phyloP scores from a whole-genome alignment of 2,329 filamentous ascomycete species.

The Magnaporthiopsis incrustans region DNA sequence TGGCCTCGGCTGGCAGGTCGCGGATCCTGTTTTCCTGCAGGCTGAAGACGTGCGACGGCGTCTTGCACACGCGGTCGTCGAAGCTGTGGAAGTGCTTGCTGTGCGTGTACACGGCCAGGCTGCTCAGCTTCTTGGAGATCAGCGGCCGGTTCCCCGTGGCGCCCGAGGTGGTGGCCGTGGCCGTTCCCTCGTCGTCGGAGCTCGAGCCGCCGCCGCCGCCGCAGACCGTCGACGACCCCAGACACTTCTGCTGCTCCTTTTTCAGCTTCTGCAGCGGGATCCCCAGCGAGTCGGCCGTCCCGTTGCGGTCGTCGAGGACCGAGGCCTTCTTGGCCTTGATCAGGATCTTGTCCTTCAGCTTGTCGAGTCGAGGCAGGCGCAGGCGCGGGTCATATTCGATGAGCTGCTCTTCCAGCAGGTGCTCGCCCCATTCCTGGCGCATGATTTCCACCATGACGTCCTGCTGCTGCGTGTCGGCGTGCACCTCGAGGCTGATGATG shows the following conservation, averaged over 20 bases:
- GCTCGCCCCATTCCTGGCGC: constrained; percentile 73
- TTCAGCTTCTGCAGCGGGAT: constrained; percentile 23
- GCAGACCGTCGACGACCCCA: constrained; percentile 9
- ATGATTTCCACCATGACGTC: constrained; percentile 91
- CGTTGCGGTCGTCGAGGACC: constrained; percentile 18
- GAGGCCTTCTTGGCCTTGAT: constrained; percentile 67
- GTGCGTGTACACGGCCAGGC: constrained; percentile 76
- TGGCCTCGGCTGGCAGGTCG: constrained; percentile 51
- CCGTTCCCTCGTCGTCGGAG: constrained; percentile 34
- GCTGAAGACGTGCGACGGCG: constrained; percentile 69
- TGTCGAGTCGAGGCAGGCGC: constrained; percentile 59
- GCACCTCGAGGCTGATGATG: constrained; percentile 88
- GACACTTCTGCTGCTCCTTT: constrained; percentile 25
- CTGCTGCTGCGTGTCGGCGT: constrained; percentile 75
- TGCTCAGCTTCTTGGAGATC: constrained; percentile 65
- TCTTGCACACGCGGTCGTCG: constrained; percentile 52
- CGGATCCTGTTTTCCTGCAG: constrained; percentile 73
- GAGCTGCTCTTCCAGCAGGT: constrained; percentile 56
- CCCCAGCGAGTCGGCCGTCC: constrained; percentile 19
- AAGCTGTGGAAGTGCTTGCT: constrained; percentile 75
- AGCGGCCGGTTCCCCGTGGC: constrained; percentile 21
- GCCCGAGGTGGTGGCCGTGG: constrained; percentile 7
- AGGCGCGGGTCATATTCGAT: constrained; percentile 43
- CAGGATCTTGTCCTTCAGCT: constrained; percentile 71
- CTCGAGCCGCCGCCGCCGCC: constrained; percentile 17